Percentiles rank a stretch among this genome's conserved stretches.
Conservation (phyloP, 2,329 filamentous ascomycete genomes). For the Sporothrix curviconia region DNA sequence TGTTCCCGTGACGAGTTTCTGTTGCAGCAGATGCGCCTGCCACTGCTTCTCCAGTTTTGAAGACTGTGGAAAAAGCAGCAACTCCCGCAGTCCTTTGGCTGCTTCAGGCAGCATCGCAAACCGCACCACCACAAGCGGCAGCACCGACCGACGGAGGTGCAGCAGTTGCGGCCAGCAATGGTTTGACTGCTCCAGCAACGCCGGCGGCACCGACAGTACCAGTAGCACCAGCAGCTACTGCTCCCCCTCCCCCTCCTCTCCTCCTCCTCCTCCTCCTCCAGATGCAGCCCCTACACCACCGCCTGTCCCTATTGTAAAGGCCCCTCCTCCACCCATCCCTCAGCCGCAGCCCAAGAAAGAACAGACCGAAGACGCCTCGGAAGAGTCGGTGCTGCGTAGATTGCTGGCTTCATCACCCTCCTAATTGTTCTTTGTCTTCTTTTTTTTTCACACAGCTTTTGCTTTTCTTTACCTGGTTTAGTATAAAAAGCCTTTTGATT, state of each 20-base stretch:
- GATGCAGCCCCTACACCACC: neutral
- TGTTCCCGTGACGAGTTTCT: too few species aligned
- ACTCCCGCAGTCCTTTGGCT: neutral
- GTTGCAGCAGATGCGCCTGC: neutral
- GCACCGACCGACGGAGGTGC: neutral
- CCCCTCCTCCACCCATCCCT: neutral
- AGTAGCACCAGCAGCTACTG: neutral
- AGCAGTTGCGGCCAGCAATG: neutral
- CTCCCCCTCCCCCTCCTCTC: neutral
- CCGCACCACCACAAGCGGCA: neutral
- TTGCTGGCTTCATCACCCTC: neutral
- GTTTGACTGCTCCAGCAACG: neutral
- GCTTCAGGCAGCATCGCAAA: neutral
- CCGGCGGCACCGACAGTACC: neutral
- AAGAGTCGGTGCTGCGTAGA: conserved; percentile 9
- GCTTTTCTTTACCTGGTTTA: too few species aligned
- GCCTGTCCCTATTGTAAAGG: neutral
- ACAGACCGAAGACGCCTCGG: conserved; percentile 10
- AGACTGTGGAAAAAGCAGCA: neutral
- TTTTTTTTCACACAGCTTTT: too few species aligned
- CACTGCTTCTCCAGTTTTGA: neutral
- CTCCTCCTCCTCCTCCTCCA: neutral
- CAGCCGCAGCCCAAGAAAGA: neutral
- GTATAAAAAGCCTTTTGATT: too few species aligned
- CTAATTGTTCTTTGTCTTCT: neutral